Percentiles rank a stretch among this genome's conserved stretches.
Evolutionary conservation across 257 asterid species (phyloP).

Genomic region (Solanum appendiculatum): DNA sequence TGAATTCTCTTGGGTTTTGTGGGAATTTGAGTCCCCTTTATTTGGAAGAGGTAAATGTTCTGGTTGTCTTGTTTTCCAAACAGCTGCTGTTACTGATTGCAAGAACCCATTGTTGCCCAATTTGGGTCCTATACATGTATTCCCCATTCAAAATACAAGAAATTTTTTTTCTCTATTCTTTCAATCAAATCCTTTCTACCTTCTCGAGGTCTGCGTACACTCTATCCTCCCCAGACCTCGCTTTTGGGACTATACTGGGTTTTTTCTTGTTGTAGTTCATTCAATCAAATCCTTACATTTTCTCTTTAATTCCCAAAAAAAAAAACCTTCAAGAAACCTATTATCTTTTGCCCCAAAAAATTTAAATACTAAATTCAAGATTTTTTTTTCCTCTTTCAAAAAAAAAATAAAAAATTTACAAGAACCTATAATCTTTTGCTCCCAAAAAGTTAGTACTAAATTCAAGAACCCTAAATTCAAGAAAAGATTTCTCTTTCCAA

Average conservation of each 20-base stretch:
- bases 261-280: not conserved
- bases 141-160: slow-evolving; percentile 34
- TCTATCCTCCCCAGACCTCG: not conserved
- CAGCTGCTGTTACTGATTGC: slow-evolving; percentile 61
- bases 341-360: not conserved
- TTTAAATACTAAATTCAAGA: not conserved
- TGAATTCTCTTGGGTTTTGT: slow-evolving; percentile 13
- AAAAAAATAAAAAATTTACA: not conserved
- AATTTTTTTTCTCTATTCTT: not conserved
- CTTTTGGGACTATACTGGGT: too few relatives aligned
- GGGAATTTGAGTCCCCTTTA: slow-evolving; percentile 16
- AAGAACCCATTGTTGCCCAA: slow-evolving; percentile 64
- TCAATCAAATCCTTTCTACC: not conserved
- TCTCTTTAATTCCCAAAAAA: not conserved
- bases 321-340: not conserved
- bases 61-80: slow-evolving; percentile 44
- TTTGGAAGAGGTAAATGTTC: slow-evolving; percentile 34
- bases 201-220: not conserved
- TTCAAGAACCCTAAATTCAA: not conserved
- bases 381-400: not conserved
- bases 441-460: not conserved
- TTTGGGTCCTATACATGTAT: slow-evolving; percentile 60
- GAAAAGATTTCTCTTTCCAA: too few relatives aligned
- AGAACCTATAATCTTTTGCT: not conserved
- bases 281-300: not conserved